These are phyloP conservation scores for Sporisorium iseilematis-ciliati DNA, from an alignment of 1,284 basidiomycete species.

Conservation along the genomic window DNA sequence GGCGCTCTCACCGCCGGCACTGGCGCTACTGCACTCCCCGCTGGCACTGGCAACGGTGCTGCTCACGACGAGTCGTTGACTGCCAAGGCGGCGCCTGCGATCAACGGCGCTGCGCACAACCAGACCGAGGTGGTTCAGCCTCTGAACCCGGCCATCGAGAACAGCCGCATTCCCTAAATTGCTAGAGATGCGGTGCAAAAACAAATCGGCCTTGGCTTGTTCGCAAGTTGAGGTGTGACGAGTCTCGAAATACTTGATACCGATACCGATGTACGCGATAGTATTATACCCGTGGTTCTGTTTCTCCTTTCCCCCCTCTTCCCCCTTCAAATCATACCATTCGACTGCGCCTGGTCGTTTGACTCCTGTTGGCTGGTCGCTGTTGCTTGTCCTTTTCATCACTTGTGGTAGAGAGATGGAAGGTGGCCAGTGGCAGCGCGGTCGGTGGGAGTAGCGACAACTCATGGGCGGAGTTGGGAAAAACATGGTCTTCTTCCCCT, in stretches of 20 bases:
- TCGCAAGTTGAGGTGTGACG: not conserved
- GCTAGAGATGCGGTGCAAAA: not conserved
- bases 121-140: constrained; percentile 29
- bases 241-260: constrained; percentile 34
- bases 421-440: constrained; percentile 2
- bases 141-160: constrained; percentile 46
- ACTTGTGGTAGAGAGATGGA: constrained; percentile 37
- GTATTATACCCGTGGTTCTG: constrained; percentile 42
- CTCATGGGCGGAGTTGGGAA: not conserved
- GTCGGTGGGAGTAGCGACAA: not conserved
- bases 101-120: constrained; percentile 49
- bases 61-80: constrained; percentile 26
- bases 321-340: not conserved
- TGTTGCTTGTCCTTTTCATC: constrained; percentile 13
- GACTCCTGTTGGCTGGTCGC: not conserved
- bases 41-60: constrained; percentile 6
- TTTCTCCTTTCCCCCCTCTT: not conserved
- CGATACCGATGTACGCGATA: constrained; percentile 44
- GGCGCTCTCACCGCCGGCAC: constrained; percentile 44
- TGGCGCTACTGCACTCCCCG: constrained; percentile 35
- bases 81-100: constrained; percentile 45
- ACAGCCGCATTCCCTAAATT: constrained; percentile 24
- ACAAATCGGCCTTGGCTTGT: not conserved
- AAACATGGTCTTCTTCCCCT: not conserved
- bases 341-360: constrained; percentile 3